Base-by-base conservation (phyloP, 495 filamentous ascomycete genomes). In the Penicillium longicatenatum region DNA sequence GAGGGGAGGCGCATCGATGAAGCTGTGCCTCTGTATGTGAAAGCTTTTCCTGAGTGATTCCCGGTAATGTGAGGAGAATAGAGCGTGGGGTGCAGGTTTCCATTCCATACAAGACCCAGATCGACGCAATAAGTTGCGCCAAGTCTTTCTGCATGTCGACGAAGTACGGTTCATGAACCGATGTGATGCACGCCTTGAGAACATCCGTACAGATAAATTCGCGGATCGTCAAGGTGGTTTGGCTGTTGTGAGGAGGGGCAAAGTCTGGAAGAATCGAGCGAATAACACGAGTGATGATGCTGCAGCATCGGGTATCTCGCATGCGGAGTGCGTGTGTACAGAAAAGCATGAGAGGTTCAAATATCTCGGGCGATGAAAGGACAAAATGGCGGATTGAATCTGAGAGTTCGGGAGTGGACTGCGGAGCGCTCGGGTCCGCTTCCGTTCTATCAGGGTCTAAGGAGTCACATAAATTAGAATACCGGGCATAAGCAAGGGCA, bases 131-230 rank as follows among this genome's bases (percentile, higher is more conserved):
- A 5, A 97, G 81, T 33, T 86, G 80, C 14, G 91, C 94, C 10
- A 98, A 82, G 35, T 98, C 94, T 70, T 92, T 95, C 65, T 99
- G 94, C 65, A 93, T 84, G 55, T 99, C 94, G 41, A 97, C 93
- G 63, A 98, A 98, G 67, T 98, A 97, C 1, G 91, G 84, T 54
- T 98, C 94, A 70, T 98, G 88, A 30, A 99, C 82, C 14, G 90
- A 93, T 20, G 91, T 88, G 70, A 96, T 90, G 58, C 86, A 89
- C 0, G 89, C 86, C 75, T 87, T 89, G 21, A 95, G 79, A 4
- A 93, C 90, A 58, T 96, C 90, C 26, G 83, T 87, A 55, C 81
- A 89, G 63, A 98, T 92, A 63, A 94, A 99, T 66, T 97, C 92
- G 59, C 92, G 89, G 55, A 98, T 93, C 31, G 86, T 87, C 2